Conservation (phyloP, 495 filamentous ascomycete genomes). For the Penicillium lividum region DNA sequence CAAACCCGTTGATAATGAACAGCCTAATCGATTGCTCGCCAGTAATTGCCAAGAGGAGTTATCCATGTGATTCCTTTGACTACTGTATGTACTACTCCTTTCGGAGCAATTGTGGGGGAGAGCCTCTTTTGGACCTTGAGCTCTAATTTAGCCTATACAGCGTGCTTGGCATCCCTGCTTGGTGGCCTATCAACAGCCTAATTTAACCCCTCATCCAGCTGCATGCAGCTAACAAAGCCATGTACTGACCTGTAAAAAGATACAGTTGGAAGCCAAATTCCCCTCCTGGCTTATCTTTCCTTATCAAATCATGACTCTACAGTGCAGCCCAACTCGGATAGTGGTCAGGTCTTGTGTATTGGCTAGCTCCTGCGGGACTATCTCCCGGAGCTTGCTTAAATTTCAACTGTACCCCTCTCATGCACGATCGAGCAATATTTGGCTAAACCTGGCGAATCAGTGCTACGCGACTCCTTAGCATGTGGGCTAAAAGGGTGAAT, state of each 20-base stretch:
- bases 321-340: conserved; percentile 9
- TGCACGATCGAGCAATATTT: conserved; percentile 6
- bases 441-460: conserved; percentile 5
- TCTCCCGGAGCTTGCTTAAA: conserved; percentile 6
- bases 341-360: conserved; percentile 9
- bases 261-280: conserved; percentile 9
- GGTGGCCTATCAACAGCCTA: conserved; percentile 8
- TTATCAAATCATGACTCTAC: conserved; percentile 6
- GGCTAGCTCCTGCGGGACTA: conserved; percentile 9
- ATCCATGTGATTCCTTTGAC: conserved; percentile 9
- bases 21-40: conserved; percentile 7
- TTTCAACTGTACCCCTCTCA: conserved; percentile 9
- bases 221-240: conserved; percentile 9
- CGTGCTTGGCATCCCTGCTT: conserved; percentile 7
- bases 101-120: conserved; percentile 8
- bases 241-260: conserved; percentile 6
- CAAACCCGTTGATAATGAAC: conserved; percentile 8
- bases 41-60: conserved; percentile 7
- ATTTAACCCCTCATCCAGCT: conserved; percentile 8
- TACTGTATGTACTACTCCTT: conserved; percentile 8
- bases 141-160: conserved; percentile 9
- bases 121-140: conserved; percentile 9
- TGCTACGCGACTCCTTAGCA: conserved; percentile 6
- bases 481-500: conserved; percentile 6
- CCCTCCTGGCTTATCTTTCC: conserved; percentile 8